Evolutionary conservation across 2,329 filamentous ascomycete species (phyloP).

Genomic region (Didymella pinodella): DNA sequence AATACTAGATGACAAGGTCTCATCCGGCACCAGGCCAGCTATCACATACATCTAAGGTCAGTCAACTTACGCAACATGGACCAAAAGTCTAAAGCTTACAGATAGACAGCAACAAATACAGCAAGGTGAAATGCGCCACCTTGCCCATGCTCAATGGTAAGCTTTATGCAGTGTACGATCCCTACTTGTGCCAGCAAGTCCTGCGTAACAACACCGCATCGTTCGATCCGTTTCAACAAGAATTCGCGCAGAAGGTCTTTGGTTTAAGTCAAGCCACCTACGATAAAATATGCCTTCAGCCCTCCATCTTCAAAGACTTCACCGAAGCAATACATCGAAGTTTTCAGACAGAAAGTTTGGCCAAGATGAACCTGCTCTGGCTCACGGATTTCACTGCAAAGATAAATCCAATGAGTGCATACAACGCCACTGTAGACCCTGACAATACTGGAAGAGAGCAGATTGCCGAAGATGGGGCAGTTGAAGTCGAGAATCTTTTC

Average conservation of each 20-base stretch:
- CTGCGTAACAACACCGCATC: background rate
- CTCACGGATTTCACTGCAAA: slow-evolving; percentile 1
- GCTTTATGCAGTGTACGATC: background rate
- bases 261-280: background rate
- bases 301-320: slow-evolving; percentile 1
- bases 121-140: background rate
- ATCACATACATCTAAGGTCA: background rate
- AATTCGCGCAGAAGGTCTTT: background rate
- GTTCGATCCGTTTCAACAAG: background rate
- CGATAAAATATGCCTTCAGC: background rate
- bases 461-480: background rate
- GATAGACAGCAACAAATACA: background rate
- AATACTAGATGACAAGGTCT: background rate
- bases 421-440: background rate
- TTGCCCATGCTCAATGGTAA: background rate
- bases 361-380: slow-evolving; percentile 9
- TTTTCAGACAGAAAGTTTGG: slow-evolving; percentile 6
- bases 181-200: background rate
- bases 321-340: slow-evolving; percentile 9
- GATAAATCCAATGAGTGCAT: background rate
- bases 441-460: background rate
- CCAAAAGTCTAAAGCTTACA: background rate
- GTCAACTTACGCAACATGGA: background rate
- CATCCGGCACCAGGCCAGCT: background rate
- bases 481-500: slow-evolving; percentile 6